Base-by-base conservation (phyloP, 192 early-diverging fungal species). In the Mycoemilia scoparia region DNA sequence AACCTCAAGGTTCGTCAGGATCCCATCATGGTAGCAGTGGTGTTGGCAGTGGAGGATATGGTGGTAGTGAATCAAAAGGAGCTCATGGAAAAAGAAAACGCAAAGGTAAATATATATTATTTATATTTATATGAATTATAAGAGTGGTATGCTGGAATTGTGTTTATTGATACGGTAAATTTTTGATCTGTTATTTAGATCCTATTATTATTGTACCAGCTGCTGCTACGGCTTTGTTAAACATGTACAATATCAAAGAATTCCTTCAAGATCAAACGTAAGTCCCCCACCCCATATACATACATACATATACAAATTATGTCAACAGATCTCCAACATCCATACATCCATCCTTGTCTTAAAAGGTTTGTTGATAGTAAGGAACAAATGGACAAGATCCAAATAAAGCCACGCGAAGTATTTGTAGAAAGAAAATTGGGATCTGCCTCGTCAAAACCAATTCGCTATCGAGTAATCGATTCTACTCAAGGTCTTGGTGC, bases 141-240 rank as follows among this genome's bases (percentile, higher is more conserved):
- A 4, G 8, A 26, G 11, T 20, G 11, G 15, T 2, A n/a, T 12
- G 32, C 33, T 36, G 34, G 13, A 26, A 19, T 18, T 17, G 2
- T n/a, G 10, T 9, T 3, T 6, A 6, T 11, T 14, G 8, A 17
- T 47, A 31, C 32, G 35, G 21, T 12, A 35, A 7, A 53, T 28
- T 14, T 2, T 22, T 74, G n/a, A n/a, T n/a, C n/a, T n/a, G n/a
- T n/a, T n/a, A n/a, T n/a, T n/a, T n/a, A 31, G 45, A 55, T 24
- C 90, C 90, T 2, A 86, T 88, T 12, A 92, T 96, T 45, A 74
- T 96, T 19, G 79, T 96, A n/a, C 91, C 91, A 2, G 72, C 84
- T 0, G 79, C 74, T 17, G 58, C 77, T 3, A 84, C 84, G 3
- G 71, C 88, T 1, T 70, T 81, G 51, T 32, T 96, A 26, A 89